These are phyloP conservation scores for Monosporozyma unispora DNA, from an alignment of 805 yeast species.

Conservation along the genomic window DNA sequence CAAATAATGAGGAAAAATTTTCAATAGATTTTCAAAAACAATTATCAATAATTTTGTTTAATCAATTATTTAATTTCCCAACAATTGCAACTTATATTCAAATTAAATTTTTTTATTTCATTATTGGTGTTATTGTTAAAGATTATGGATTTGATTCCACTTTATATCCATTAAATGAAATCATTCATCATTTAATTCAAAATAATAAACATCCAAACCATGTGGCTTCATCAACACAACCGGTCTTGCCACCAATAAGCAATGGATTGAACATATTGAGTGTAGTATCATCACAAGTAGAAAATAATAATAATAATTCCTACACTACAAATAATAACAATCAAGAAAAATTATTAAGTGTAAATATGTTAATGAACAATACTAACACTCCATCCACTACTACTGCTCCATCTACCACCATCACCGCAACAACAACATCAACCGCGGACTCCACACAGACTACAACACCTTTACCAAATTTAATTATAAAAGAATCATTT, in stretches of 20 bases:
- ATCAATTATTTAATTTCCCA: slow-evolving; percentile 12
- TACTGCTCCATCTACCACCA: background rate
- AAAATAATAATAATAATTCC: no score
- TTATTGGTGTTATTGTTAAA: slow-evolving; percentile 61
- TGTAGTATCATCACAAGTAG: slow-evolving; percentile 22
- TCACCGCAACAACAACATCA: background rate
- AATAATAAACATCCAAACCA: background rate
- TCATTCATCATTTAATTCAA: slow-evolving; percentile 24
- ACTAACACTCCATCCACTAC: background rate
- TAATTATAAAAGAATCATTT: slow-evolving; percentile 14
- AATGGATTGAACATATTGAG: slow-evolving; percentile 25
- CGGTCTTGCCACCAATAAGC: slow-evolving; percentile 4
- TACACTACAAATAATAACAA: background rate
- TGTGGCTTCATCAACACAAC: slow-evolving; percentile 1
- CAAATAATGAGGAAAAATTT: background rate
- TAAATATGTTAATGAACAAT: slow-evolving; percentile 3
- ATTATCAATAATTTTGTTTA: slow-evolving; percentile 14
- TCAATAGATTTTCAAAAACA: background rate
- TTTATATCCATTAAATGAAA: slow-evolving; percentile 57
- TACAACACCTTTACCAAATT: slow-evolving; percentile 4
- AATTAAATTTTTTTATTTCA: slow-evolving; percentile 40
- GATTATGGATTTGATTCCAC: slow-evolving; percentile 73
- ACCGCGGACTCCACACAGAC: no score
- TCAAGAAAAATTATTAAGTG: slow-evolving; percentile 5
- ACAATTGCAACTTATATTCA: background rate